A percentile compares a stretch with the other conserved stretches of the same genome.
Conservation (phyloP, 805 yeast species). For the Yarrowia osloensis region DNA sequence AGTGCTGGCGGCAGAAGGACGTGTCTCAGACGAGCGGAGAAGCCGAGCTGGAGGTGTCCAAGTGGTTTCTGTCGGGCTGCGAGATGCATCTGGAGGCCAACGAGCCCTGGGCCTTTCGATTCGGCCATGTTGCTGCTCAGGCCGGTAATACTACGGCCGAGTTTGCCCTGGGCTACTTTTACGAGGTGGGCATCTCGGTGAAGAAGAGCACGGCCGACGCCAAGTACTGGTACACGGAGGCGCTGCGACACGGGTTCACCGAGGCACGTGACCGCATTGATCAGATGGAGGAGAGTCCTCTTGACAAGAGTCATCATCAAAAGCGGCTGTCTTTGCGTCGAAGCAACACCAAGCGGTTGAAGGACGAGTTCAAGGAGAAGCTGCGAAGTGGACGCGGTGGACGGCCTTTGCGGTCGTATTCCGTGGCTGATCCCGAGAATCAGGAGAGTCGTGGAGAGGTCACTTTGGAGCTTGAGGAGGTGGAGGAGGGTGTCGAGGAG, state of each 20-base stretch:
- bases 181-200: slow-evolving; percentile 66
- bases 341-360: slow-evolving; percentile 1
- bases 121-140: slow-evolving; percentile 67
- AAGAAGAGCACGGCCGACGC: slow-evolving; percentile 50
- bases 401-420: background rate
- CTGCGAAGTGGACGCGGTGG: background rate
- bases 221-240: slow-evolving; percentile 51
- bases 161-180: slow-evolving; percentile 67
- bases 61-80: slow-evolving; percentile 74
- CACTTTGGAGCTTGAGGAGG: background rate
- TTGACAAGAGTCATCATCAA: slow-evolving; percentile 15
- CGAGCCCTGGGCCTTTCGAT: slow-evolving; percentile 64
- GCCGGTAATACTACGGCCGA: slow-evolving; percentile 63
- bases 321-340: background rate
- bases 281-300: slow-evolving; percentile 31
- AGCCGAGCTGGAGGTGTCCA: slow-evolving; percentile 46
- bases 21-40: slow-evolving; percentile 36
- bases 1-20: slow-evolving; percentile 34
- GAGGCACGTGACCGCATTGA: slow-evolving; percentile 42
- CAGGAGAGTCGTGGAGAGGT: background rate
- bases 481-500: slow-evolving; percentile 7
- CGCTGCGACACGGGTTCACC: slow-evolving; percentile 53
- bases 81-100: slow-evolving; percentile 54
- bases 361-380: slow-evolving; percentile 25
- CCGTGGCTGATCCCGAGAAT: background rate